Evolutionary conservation across 228 moss, liverwort and hornwort genomes (phyloP).

Genomic region (Sphagnum fallax): DNA sequence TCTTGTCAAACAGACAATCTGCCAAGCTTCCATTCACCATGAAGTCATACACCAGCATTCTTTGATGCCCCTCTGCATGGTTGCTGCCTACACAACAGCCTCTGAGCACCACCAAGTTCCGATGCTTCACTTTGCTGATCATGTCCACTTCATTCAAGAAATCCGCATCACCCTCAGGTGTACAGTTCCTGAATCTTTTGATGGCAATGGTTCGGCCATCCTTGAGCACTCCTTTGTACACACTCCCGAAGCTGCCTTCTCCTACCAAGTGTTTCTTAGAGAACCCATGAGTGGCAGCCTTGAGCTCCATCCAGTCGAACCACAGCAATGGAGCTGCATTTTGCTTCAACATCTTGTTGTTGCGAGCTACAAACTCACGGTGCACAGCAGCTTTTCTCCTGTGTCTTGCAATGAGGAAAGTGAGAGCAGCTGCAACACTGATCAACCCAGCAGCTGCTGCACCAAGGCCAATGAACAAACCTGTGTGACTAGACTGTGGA

Average conservation of each 20-base stretch:
- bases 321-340: conserved; percentile 19
- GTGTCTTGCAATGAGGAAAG: conserved; percentile 10
- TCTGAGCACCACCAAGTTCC: conserved; percentile 27
- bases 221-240: conserved; percentile 16
- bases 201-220: conserved; percentile 25
- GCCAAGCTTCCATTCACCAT: conserved; percentile 26
- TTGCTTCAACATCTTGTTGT: conserved; percentile 28
- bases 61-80: conserved; percentile 23
- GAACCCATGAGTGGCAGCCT: conserved; percentile 34
- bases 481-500: background rate
- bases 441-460: conserved; percentile 13
- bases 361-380: conserved; percentile 18
- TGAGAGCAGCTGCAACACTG: conserved; percentile 13
- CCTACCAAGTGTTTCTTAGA: conserved; percentile 19
- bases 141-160: conserved; percentile 40
- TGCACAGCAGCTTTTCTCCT: conserved; percentile 23
- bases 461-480: conserved; percentile 22
- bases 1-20: conserved; percentile 19
- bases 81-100: conserved; percentile 24
- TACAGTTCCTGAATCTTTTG: conserved; percentile 23
- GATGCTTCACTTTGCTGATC: conserved; percentile 28
- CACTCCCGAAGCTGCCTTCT: conserved; percentile 16
- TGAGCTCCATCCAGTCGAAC: conserved; percentile 26
- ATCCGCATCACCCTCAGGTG: conserved; percentile 24
- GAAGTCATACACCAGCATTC: conserved; percentile 30